Conservation (phyloP, 2,329 filamentous ascomycete species). For the Simplicillium aogashimaense region DNA sequence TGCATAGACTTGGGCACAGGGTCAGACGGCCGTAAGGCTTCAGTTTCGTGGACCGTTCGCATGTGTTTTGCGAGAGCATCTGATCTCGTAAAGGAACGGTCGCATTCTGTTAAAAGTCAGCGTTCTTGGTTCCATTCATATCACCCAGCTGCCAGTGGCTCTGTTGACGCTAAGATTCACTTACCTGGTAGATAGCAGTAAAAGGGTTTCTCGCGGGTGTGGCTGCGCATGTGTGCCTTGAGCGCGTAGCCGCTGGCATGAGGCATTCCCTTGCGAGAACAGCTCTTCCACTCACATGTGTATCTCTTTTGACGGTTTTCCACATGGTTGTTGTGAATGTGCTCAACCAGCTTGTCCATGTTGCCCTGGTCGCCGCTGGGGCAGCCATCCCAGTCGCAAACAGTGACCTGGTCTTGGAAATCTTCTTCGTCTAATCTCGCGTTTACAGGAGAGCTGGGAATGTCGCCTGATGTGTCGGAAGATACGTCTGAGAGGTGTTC, state of each 20-base stretch:
- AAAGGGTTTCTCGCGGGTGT: conserved; percentile 96
- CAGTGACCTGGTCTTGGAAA: conserved; percentile 66
- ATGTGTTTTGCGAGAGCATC: conserved; percentile 97
- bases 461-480: conserved; percentile 80
- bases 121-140: neutral
- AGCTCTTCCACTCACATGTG: conserved; percentile 95
- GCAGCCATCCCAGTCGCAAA: conserved; percentile 72
- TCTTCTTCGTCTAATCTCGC: conserved; percentile 65
- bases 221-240: conserved; percentile 94
- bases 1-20: conserved; percentile 63
- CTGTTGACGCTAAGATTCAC: conserved; percentile 10
- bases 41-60: conserved; percentile 96
- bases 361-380: conserved; percentile 60
- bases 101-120: conserved; percentile 61
- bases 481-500: conserved; percentile 65
- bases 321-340: conserved; percentile 90
- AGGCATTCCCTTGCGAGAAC: conserved; percentile 74
- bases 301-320: conserved; percentile 92
- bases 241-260: conserved; percentile 94
- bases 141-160: neutral
- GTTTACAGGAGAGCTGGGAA: conserved; percentile 61
- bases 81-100: conserved; percentile 90
- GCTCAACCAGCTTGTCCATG: conserved; percentile 73
- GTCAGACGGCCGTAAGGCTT: conserved; percentile 74
- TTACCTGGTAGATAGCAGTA: conserved; percentile 90